A percentile compares a stretch with the other conserved stretches of the same genome.
Conservation (phyloP, 2,329 filamentous ascomycete genomes). For the Tolypocladium capitatum region DNA sequence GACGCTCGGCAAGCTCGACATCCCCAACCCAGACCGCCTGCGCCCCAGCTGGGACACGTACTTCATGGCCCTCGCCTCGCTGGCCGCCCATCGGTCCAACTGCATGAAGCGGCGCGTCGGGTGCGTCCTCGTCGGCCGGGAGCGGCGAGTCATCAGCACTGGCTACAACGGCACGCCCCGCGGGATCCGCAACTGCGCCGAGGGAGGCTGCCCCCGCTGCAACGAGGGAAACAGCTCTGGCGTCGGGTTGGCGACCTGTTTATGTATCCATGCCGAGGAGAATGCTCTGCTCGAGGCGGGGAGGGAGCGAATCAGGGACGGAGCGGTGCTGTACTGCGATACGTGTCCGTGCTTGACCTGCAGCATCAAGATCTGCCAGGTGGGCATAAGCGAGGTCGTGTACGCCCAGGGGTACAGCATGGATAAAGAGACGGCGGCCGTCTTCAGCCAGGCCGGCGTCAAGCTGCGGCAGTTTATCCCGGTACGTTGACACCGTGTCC, state of each 20-base stretch:
- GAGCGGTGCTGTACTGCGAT: conserved; percentile 80
- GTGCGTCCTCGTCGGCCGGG: conserved; percentile 72
- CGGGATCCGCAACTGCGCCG: conserved; percentile 76
- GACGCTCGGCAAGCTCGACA: conserved; percentile 60
- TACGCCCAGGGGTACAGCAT: conserved; percentile 92
- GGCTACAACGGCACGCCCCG: conserved; percentile 97
- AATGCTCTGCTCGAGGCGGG: conserved; percentile 93
- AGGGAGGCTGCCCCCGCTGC: conserved; percentile 81
- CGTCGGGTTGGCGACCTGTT: conserved; percentile 66
- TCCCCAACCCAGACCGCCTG: conserved; percentile 65
- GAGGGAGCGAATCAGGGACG: conserved; percentile 73
- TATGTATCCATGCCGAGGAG: conserved; percentile 97
- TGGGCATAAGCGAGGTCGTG: conserved; percentile 90
- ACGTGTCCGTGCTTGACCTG: conserved; percentile 96
- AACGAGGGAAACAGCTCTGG: conserved; percentile 63
- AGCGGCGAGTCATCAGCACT: conserved; percentile 79
- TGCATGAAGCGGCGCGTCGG: conserved; percentile 98
- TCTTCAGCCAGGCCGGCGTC: conserved; percentile 76
- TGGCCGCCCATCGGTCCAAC: conserved; percentile 82
- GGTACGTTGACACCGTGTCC: conserved; percentile 34
- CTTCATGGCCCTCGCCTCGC: conserved; percentile 91
- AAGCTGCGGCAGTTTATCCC: conserved; percentile 77
- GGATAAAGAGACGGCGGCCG: conserved; percentile 69
- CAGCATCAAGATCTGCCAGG: conserved; percentile 96
- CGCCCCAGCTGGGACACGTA: conserved; percentile 92